Evolutionary conservation across 352 stramenopile species (phyloP).

Genomic region (Plasmopara viticola): DNA sequence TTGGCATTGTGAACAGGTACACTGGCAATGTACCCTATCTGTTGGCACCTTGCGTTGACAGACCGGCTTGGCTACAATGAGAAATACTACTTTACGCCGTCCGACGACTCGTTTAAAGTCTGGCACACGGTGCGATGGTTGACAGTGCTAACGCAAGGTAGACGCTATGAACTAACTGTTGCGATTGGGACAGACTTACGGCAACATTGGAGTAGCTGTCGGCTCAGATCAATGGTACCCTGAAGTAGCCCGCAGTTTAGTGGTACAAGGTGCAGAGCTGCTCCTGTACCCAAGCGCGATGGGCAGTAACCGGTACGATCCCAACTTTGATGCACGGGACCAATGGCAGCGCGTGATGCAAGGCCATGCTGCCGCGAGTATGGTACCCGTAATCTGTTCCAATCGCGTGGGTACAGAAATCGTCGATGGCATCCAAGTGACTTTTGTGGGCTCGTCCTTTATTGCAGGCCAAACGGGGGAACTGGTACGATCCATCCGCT

Average conservation of each 20-base stretch:
- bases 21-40: background rate
- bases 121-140: slow-evolving; percentile 71
- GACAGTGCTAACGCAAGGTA: background rate
- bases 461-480: slow-evolving; percentile 89
- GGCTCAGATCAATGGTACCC: slow-evolving; percentile 92
- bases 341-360: slow-evolving; percentile 92
- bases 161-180: background rate
- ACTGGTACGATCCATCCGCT: slow-evolving; percentile 41
- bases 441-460: slow-evolving; percentile 90
- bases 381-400: slow-evolving; percentile 87
- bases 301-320: slow-evolving; percentile 85
- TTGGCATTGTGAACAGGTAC: background rate
- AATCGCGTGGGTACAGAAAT: slow-evolving; percentile 86
- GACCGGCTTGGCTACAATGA: slow-evolving; percentile 88
- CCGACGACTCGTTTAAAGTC: slow-evolving; percentile 85
- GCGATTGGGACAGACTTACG: slow-evolving; percentile 56
- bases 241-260: slow-evolving; percentile 82
- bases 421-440: slow-evolving; percentile 73
- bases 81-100: slow-evolving; percentile 91
- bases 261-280: slow-evolving; percentile 86
- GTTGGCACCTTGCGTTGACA: slow-evolving; percentile 7
- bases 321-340: slow-evolving; percentile 77
- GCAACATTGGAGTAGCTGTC: slow-evolving; percentile 83
- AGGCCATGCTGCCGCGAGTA: slow-evolving; percentile 84
- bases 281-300: slow-evolving; percentile 77